phyloP scores from a whole-genome alignment of 2,329 filamentous ascomycete species.

The Trichoderma semiorbis region DNA sequence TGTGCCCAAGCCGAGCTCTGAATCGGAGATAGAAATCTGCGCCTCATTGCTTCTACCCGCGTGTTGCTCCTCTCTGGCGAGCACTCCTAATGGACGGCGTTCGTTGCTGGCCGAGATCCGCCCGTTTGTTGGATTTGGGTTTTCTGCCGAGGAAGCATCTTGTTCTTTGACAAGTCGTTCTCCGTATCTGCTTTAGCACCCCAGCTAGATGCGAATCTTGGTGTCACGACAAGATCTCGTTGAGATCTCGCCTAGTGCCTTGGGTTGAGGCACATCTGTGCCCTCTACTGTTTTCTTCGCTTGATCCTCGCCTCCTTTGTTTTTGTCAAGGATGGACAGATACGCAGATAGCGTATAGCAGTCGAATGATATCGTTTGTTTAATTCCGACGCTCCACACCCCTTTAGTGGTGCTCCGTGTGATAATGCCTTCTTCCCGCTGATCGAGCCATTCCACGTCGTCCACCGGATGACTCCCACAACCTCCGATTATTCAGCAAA shows the following conservation, averaged over 20 bases:
- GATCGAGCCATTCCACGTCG: background rate
- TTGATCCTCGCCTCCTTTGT: background rate
- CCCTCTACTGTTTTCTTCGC: background rate
- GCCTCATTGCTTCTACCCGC: background rate
- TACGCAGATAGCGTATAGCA: background rate
- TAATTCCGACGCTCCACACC: background rate
- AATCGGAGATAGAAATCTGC: conserved; percentile 2
- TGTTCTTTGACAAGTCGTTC: background rate
- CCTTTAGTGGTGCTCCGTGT: background rate
- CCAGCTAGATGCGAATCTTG: background rate
- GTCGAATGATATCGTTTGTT: background rate
- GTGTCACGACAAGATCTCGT: background rate
- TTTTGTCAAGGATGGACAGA: background rate
- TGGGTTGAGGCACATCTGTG: background rate
- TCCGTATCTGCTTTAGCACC: background rate
- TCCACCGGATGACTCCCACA: background rate
- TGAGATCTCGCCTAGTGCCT: background rate
- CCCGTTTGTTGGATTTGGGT: background rate
- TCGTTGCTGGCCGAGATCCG: background rate
- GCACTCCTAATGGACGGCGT: background rate
- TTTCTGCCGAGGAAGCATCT: background rate
- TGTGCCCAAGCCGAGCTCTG: background rate
- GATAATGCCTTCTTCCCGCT: background rate
- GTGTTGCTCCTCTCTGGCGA: background rate
- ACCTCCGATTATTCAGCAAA: background rate